phyloP scores from a whole-genome alignment of 257 asterid species.

The Solanum habrochaites region DNA sequence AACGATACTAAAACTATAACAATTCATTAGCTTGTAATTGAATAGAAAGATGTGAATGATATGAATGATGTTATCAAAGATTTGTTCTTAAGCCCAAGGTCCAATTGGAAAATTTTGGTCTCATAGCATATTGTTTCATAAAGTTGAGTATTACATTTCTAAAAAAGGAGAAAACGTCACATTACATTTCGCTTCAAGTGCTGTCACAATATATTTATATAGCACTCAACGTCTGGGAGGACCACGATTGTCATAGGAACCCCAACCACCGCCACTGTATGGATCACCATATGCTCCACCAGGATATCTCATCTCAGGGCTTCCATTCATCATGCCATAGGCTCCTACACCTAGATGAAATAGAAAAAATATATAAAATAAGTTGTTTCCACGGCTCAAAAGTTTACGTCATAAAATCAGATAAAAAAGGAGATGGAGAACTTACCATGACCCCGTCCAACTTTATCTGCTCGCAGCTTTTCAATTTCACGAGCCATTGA shows the following conservation, averaged over 20 bases:
- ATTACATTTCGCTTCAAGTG: not conserved
- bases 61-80: not conserved
- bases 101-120: not conserved
- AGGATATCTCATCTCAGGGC: conserved; percentile 65
- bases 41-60: not conserved
- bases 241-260: conserved; percentile 43
- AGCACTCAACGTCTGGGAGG: conserved; percentile 34
- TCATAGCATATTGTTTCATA: not conserved
- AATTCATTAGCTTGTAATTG: not conserved
- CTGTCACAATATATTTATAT: not conserved
- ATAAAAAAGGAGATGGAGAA: not conserved
- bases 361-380: not conserved
- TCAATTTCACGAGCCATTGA: conserved; percentile 91
- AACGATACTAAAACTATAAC: not conserved
- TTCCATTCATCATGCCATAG: conserved; percentile 54
- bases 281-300: conserved; percentile 37
- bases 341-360: conserved; percentile 37
- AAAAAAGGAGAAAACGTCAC: not conserved
- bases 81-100: not conserved
- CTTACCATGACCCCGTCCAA: conserved; percentile 28
- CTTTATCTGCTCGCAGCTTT: conserved; percentile 66
- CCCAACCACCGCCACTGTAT: conserved; percentile 43
- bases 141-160: not conserved
- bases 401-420: not conserved
- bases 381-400: not conserved